Percentiles rank a stretch among this genome's conserved stretches.
phyloP scores from a whole-genome alignment of 345 rosid species.

The Camelina neglecta region DNA sequence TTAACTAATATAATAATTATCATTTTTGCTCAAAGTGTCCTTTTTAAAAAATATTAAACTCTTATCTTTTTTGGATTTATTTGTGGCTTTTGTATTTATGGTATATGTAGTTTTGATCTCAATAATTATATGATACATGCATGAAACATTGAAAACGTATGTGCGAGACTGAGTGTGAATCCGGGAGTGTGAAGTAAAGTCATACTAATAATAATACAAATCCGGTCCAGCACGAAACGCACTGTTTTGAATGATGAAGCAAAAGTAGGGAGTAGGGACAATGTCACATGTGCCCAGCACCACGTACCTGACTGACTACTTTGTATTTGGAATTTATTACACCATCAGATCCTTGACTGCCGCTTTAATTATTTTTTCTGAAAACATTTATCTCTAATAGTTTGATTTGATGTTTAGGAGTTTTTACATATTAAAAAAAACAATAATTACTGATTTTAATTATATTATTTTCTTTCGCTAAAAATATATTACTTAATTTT shows the following conservation, averaged over 20 bases:
- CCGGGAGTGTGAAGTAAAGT: neutral
- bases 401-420: no score
- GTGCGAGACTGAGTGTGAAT: neutral
- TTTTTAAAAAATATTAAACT: neutral
- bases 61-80: slow-evolving; percentile 20
- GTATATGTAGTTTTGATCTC: neutral
- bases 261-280: slow-evolving; percentile 30
- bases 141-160: neutral
- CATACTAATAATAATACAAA: neutral
- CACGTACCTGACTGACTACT: slow-evolving; percentile 18
- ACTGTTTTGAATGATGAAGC: neutral
- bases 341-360: slow-evolving; percentile 27
- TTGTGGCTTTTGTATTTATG: neutral
- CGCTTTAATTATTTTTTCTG: neutral
- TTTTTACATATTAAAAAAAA: no score
- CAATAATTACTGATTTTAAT: no score
- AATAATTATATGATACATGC: neutral
- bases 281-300: slow-evolving; percentile 28
- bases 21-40: slow-evolving; percentile 15
- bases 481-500: no score
- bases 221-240: slow-evolving; percentile 15
- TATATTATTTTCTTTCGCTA: no score
- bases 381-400: neutral
- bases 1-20: slow-evolving; percentile 20
- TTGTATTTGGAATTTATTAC: slow-evolving; percentile 18